Evolutionary conservation across 2,329 filamentous ascomycete species (phyloP).

Genomic region (Thelonectria rubi): DNA sequence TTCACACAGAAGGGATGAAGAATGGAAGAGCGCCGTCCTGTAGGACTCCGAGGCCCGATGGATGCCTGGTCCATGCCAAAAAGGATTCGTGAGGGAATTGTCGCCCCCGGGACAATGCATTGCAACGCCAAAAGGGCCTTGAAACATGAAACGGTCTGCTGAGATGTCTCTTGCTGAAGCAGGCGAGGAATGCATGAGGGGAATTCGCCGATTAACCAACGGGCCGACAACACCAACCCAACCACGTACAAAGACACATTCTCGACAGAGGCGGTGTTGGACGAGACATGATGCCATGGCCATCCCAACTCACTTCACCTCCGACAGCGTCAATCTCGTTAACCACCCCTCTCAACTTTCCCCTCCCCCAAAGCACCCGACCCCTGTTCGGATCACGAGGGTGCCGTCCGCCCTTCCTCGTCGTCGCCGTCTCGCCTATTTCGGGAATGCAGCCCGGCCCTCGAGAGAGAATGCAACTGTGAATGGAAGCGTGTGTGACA

Average conservation of each 20-base stretch:
- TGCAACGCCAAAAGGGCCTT: not conserved
- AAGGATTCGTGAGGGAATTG: conserved; percentile 21
- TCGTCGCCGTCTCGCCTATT: conserved; percentile 34
- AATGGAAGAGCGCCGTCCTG: no score
- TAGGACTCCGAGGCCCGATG: no score
- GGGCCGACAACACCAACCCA: not conserved
- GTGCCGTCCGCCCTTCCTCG: conserved; percentile 9
- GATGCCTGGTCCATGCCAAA: not conserved
- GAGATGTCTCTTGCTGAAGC: conserved; percentile 1
- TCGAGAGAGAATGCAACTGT: not conserved
- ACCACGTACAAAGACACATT: not conserved
- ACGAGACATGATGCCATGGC: conserved; percentile 2
- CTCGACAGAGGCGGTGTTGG: not conserved
- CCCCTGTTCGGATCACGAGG: conserved; percentile 14
- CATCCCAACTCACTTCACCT: conserved; percentile 19
- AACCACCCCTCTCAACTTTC: conserved; percentile 18
- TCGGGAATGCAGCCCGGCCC: conserved; percentile 8
- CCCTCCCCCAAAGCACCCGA: not conserved
- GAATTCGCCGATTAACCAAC: not conserved
- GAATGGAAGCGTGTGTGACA: not conserved
- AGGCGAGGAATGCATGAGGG: conserved; percentile 11
- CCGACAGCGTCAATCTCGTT: conserved; percentile 20
- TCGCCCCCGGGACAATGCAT: not conserved
- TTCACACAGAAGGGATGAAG: no score
- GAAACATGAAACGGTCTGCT: conserved; percentile 10